Percentiles rank a stretch among this genome's conserved stretches.
These are phyloP conservation scores for Fomitopsis serialis DNA, from an alignment of 768 basidiomycete genomes.

Conservation along the genomic window DNA sequence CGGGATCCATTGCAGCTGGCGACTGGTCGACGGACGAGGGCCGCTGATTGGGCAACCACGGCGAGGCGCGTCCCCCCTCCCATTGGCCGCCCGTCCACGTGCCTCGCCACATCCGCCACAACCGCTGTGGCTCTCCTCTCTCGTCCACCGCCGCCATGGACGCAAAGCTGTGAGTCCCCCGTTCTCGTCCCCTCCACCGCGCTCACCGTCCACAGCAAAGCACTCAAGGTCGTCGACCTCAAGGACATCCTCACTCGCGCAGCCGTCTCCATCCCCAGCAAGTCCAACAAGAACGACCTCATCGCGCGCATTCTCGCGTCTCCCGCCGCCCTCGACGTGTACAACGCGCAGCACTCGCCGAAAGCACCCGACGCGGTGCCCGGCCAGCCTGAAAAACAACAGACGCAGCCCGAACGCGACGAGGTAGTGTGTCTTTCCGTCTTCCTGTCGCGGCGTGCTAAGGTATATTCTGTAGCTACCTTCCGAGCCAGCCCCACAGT, in stretches of 20 bases:
- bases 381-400: not conserved
- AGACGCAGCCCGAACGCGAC: too few species aligned
- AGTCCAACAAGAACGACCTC: conserved; percentile 64
- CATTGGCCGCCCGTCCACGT: not conserved
- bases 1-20: conserved; percentile 37
- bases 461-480: too few species aligned
- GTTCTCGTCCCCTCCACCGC: conserved; percentile 1
- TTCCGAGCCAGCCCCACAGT: too few species aligned
- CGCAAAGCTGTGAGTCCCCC: conserved; percentile 29
- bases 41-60: conserved; percentile 4
- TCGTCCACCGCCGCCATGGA: conserved; percentile 28
- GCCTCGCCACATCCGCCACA: not conserved
- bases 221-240: conserved; percentile 71
- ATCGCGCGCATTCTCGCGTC: conserved; percentile 54
- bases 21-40: conserved; percentile 9
- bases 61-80: not conserved
- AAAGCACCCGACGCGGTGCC: conserved; percentile 11
- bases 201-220: conserved; percentile 33
- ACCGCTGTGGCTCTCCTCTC: conserved; percentile 4
- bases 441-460: too few species aligned
- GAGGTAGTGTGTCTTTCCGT: too few species aligned
- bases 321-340: conserved; percentile 44
- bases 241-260: conserved; percentile 55
- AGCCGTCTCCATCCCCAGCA: conserved; percentile 40
- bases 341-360: conserved; percentile 27